phyloP scores from a whole-genome alignment of 2,329 filamentous ascomycete genomes.

The Penicillium vulpinum region DNA sequence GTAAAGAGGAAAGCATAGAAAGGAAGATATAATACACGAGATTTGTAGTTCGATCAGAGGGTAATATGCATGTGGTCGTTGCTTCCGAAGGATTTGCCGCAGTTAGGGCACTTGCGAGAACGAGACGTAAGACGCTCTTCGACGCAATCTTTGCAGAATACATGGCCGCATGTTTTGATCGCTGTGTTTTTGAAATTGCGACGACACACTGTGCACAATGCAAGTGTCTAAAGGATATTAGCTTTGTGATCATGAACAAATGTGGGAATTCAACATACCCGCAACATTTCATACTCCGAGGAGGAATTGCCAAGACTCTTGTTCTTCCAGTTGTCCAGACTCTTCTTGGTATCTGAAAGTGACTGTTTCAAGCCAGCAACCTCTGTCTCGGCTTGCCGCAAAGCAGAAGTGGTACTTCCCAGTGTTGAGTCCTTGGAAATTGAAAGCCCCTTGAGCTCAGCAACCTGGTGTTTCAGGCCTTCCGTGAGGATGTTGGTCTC shows the following conservation, averaged over 20 bases:
- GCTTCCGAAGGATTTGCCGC: conserved; percentile 86
- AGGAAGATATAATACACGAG: conserved; percentile 38
- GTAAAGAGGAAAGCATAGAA: conserved; percentile 15
- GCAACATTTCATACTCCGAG: conserved; percentile 79
- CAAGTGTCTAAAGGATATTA: conserved; percentile 58
- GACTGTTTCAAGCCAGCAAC: conserved; percentile 76
- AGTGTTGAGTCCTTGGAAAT: conserved; percentile 72
- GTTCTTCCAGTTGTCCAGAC: conserved; percentile 79
- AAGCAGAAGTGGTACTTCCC: conserved; percentile 62
- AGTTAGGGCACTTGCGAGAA: conserved; percentile 92
- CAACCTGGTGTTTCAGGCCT: conserved; percentile 70
- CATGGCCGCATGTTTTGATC: conserved; percentile 90
- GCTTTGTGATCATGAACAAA: conserved; percentile 11
- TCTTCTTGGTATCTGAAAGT: conserved; percentile 76
- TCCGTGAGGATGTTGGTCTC: conserved; percentile 72
- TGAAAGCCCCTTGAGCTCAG: conserved; percentile 72
- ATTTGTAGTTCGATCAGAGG: conserved; percentile 35
- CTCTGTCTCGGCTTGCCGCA: conserved; percentile 66
- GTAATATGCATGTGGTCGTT: conserved; percentile 76
- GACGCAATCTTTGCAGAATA: conserved; percentile 89
- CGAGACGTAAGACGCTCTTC: conserved; percentile 86
- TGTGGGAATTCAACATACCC: conserved; percentile 61
- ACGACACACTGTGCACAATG: conserved; percentile 89
- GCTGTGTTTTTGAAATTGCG: conserved; percentile 92
- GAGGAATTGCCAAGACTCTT: conserved; percentile 79